Evolutionary conservation across 495 filamentous ascomycete genomes (phyloP), one percentile per base, ranked within the genome.

Genomic region (Aspergillus cavernicola): DNA sequence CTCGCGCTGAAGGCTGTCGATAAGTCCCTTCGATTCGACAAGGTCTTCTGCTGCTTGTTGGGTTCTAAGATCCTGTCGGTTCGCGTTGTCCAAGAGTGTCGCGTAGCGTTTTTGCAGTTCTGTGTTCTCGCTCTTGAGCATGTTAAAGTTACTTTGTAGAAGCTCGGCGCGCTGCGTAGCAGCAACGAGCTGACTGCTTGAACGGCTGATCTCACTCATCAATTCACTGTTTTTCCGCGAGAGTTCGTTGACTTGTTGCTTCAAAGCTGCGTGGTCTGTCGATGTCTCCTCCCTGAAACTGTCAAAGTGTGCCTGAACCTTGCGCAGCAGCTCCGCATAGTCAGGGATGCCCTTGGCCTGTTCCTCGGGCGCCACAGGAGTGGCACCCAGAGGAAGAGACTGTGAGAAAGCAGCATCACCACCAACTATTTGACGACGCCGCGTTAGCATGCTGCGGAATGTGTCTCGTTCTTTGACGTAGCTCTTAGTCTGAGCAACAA

Each of bases 381-480:
- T 66, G 29, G 72, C 67, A 24, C 73, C 75, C 29, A 77, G 64
- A 2, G 72, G 73, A 15, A 82, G 69, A 24, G 86, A 87, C 35
- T 85, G 80, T 15, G 83, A 88, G 54, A 93, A 82, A 3, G 80
- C 73, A 18, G 75, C 73, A 42, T 93, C 88, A 4, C 67, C 88
- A 6, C 68, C 68, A 6, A 79, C 69, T 13, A 74, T 73, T 58
- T 90, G 86, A 9, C 84, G 85, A 52, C 83, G 78, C 52, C 86
- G 81, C 52, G 89, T 84, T 12, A 96, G 81, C 83, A 97, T 93
- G 35, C 90, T 89, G 24, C 90, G 83, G 84, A 96, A 97, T 80
- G 96, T 97, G 61, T 99, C 92, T 29, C 93, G 83, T 71, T 99
- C 93, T 63, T 89, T 89, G 42, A 92, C 87, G 58, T 95, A 95